Conservation (phyloP, 139 green algal genomes). For the Closterium sp. region DNA sequence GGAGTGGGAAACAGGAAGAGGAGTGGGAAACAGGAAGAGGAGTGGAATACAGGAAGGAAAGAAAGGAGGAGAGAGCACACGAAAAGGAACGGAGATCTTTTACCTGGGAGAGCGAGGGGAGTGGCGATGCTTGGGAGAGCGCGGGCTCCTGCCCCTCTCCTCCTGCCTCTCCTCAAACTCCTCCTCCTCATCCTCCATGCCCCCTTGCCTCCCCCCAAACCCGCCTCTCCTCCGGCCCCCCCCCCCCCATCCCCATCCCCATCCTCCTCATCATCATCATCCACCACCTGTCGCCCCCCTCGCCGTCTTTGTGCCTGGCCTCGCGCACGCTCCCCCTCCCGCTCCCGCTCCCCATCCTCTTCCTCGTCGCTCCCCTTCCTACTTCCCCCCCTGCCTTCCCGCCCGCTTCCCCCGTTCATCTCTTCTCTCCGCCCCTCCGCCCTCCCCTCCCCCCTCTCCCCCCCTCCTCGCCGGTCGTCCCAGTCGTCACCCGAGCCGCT, state of each 20-base stretch:
- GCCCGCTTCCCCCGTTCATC: background rate
- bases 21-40: too few relatives aligned
- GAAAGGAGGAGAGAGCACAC: too few relatives aligned
- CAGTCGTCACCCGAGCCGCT: background rate
- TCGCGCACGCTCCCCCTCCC: background rate
- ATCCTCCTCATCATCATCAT: background rate
- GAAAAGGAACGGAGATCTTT: background rate
- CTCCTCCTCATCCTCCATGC: conserved; percentile 10
- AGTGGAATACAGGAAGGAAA: too few relatives aligned
- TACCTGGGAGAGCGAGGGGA: background rate
- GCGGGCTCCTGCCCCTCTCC: background rate
- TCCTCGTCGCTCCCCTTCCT: background rate
- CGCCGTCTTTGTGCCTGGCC: too few relatives aligned
- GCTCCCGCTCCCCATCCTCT: background rate
- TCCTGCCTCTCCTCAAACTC: conserved; percentile 10
- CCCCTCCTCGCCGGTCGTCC: background rate
- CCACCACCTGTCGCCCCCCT: too few relatives aligned
- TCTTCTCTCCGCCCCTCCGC: background rate
- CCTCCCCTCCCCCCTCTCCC: background rate
- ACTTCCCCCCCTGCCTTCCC: background rate
- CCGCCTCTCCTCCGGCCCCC: background rate
- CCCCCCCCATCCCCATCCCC: background rate
- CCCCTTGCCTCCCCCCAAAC: background rate
- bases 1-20: too few relatives aligned
- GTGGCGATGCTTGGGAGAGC: background rate